Conservation (phyloP, 352 stramenopile genomes). For the Pythium sukuiense region DNA sequence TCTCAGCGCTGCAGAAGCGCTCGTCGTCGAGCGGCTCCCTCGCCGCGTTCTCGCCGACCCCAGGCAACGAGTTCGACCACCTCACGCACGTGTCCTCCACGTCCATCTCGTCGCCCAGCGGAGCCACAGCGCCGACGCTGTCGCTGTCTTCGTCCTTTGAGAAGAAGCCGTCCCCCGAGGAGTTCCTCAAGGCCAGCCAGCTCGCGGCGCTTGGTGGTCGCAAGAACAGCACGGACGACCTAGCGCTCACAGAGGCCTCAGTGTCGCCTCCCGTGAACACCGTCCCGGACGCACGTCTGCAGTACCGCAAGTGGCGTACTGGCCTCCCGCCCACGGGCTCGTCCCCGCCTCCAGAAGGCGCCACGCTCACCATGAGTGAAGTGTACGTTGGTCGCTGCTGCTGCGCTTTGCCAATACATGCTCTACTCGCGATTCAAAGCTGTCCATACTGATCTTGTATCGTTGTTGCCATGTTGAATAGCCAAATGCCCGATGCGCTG, state of each 20-base stretch:
- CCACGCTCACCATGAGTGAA: slow-evolving; percentile 47
- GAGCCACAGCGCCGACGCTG: slow-evolving; percentile 8
- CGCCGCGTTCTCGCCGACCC: slow-evolving; percentile 25
- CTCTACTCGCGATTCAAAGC: background rate
- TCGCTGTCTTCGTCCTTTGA: slow-evolving; percentile 27
- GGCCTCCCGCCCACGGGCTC: slow-evolving; percentile 27
- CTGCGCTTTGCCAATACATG: background rate
- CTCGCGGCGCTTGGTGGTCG: slow-evolving; percentile 15
- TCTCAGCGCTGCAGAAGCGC: slow-evolving; percentile 8
- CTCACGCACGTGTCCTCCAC: slow-evolving; percentile 21
- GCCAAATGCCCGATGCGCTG: slow-evolving; percentile 44
- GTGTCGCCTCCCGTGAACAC: slow-evolving; percentile 50
- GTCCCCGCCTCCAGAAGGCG: slow-evolving; percentile 6
- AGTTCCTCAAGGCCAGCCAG: slow-evolving; percentile 21
- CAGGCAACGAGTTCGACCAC: slow-evolving; percentile 14
- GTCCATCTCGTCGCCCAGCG: slow-evolving; percentile 37
- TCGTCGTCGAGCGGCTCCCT: slow-evolving; percentile 13
- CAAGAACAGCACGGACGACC: slow-evolving; percentile 72
- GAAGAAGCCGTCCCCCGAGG: slow-evolving; percentile 20
- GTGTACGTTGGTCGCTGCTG: slow-evolving; percentile 37
- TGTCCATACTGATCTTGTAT: background rate
- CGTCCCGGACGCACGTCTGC: slow-evolving; percentile 62
- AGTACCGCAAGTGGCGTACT: slow-evolving; percentile 82
- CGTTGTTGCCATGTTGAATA: slow-evolving; percentile 10
- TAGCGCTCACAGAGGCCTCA: slow-evolving; percentile 45